Percentiles rank a stretch among this genome's conserved stretches.
These are phyloP conservation scores for Pistacia atlantica DNA, from an alignment of 345 rosid species.

Conservation along the genomic window DNA sequence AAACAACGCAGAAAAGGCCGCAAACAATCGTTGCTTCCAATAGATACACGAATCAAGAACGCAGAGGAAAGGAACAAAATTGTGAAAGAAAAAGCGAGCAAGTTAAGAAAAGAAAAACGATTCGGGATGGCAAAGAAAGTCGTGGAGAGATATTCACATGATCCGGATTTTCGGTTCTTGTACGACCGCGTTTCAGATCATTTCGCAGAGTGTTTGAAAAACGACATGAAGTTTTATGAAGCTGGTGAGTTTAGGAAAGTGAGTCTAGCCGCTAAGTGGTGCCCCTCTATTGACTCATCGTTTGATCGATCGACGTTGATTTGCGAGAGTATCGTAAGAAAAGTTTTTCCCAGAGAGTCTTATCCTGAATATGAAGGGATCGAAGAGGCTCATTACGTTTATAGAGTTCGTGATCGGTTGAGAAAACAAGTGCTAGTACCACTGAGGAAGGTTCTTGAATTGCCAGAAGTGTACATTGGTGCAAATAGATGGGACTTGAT, in stretches of 20 bases:
- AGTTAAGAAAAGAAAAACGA: slow-evolving; percentile 36
- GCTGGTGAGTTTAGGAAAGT: slow-evolving; percentile 36
- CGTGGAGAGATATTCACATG: slow-evolving; percentile 34
- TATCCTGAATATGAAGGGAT: slow-evolving; percentile 54
- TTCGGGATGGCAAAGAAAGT: slow-evolving; percentile 45
- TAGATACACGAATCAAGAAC: slow-evolving; percentile 18
- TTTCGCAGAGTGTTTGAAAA: slow-evolving; percentile 40
- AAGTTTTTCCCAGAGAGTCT: slow-evolving; percentile 40
- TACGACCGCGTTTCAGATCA: slow-evolving; percentile 56
- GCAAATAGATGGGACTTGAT: slow-evolving; percentile 47
- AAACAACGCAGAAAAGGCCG: too few species aligned
- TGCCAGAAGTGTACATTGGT: slow-evolving; percentile 66
- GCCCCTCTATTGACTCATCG: slow-evolving; percentile 60
- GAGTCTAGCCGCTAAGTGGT: slow-evolving; percentile 75
- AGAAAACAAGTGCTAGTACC: slow-evolving; percentile 63
- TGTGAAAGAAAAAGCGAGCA: slow-evolving; percentile 49
- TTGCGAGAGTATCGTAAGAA: slow-evolving; percentile 62
- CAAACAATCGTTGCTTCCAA: neutral
- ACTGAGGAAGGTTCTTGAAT: slow-evolving; percentile 47
- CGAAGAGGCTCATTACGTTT: slow-evolving; percentile 65
- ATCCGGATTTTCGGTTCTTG: slow-evolving; percentile 50
- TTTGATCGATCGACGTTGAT: slow-evolving; percentile 51
- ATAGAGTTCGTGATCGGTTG: slow-evolving; percentile 61
- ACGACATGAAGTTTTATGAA: slow-evolving; percentile 32
- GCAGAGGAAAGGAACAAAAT: slow-evolving; percentile 21